phyloP scores from a whole-genome alignment of 2,329 filamentous ascomycete genomes.

The Daldinia sp. region DNA sequence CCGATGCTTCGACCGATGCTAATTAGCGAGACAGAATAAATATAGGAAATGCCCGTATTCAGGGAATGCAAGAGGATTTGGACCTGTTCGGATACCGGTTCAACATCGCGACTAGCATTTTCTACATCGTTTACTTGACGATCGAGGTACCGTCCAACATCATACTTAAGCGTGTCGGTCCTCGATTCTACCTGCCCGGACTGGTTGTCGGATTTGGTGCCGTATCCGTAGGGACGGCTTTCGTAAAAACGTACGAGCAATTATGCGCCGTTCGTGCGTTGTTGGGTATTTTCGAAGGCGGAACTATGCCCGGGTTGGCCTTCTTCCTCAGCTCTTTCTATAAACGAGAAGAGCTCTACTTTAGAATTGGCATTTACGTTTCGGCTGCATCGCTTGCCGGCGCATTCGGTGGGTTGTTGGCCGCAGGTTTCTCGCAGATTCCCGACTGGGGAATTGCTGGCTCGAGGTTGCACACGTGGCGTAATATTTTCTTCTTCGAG shows the following conservation, averaged over 20 bases:
- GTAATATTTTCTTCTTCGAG: conserved; percentile 71
- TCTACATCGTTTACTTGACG: conserved; percentile 65
- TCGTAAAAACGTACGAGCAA: conserved; percentile 57
- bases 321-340: conserved; percentile 66
- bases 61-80: conserved; percentile 60
- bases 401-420: conserved; percentile 65
- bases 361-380: conserved; percentile 64
- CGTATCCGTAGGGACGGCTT: conserved; percentile 62
- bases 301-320: conserved; percentile 65
- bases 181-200: conserved; percentile 61
- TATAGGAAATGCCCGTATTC: conserved; percentile 64
- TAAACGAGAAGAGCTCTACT: conserved; percentile 62
- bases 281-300: conserved; percentile 64
- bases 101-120: conserved; percentile 66
- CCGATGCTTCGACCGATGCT: conserved; percentile 2
- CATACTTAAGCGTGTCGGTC: conserved; percentile 61
- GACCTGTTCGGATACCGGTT: conserved; percentile 58
- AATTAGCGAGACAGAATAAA: conserved; percentile 48
- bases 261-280: conserved; percentile 58
- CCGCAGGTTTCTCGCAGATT: conserved; percentile 59
- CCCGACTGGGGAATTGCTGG: conserved; percentile 59
- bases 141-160: conserved; percentile 66
- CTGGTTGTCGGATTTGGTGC: conserved; percentile 64
- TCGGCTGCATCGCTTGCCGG: conserved; percentile 63
- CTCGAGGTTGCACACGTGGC: conserved; percentile 59